Base-by-base conservation (phyloP, 1,139 yeast species). In the Oligophagozyma castellii region DNA sequence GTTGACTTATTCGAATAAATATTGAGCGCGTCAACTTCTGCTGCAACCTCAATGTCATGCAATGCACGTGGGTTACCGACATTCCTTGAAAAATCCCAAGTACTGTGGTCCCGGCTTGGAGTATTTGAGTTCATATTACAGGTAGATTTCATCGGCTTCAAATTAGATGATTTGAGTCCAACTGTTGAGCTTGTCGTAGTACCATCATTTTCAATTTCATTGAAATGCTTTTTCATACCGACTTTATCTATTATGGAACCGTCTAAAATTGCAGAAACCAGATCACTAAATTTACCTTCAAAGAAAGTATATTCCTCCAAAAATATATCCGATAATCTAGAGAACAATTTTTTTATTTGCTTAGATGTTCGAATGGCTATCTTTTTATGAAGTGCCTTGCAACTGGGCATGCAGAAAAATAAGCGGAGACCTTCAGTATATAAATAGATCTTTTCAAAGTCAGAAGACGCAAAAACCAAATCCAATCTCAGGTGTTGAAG, bases 351-450 rank as follows among this genome's bases (percentile, higher is more conserved):
- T 29, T 40, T 47, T 13, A 48, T 37, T 29, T 46, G 43, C 14
- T 34, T 36, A 1, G 46, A 40, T 3, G 45, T 40, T 22, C 35
- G 34, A 8, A 26, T 23, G 6, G 51, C 42, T 3, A 43, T 33
- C 8, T 33, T 34, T 21, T 40, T 34, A 12, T 36, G 37, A 6
- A 41, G 23, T n/a, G 29, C 31, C 13, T 34, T 33, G 8, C 40
- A 34, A 20, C 37, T 37, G 2, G 48, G 49, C 15, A 46, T 30
- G 22, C 41, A 37, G 28, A 46, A 48, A 19, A 43, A 48, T 3
- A 47, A 30, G 27, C 45, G 37, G 19, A 46, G 42, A 12, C 52
- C 50, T 31, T 48, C 54, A 3, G 50, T 44, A 26, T 46, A 40
- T 14, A 48, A 34, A 25, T 40, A 35, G 13, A 46, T 25, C 24